Evolutionary conservation across 805 yeast species (phyloP).

Genomic region (Pichia nanzhaoensis): DNA sequence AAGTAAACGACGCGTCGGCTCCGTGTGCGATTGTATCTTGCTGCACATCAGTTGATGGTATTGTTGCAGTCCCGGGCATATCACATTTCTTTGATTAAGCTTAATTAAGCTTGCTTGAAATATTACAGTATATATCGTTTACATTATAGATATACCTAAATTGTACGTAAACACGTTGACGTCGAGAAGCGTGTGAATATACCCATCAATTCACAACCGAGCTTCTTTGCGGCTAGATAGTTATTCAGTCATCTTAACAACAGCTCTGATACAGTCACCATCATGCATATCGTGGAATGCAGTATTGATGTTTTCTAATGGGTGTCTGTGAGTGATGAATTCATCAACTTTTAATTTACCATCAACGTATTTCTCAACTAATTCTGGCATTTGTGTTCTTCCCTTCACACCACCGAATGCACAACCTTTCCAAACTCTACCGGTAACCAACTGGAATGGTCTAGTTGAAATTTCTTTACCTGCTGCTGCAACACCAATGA

Average conservation of each 20-base stretch:
- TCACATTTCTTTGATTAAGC: no score
- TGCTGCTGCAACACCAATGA: constrained; percentile 98
- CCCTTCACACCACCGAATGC: constrained; percentile 99
- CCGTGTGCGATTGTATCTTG: no score
- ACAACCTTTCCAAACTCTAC: constrained; percentile 98
- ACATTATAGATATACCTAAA: constrained; percentile 2
- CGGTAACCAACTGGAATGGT: constrained; percentile 98
- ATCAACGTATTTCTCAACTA: constrained; percentile 76
- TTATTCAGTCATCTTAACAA: constrained; percentile 33
- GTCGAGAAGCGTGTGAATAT: no score
- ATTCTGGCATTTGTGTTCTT: constrained; percentile 86
- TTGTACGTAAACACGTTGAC: constrained; percentile 1
- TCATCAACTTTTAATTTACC: constrained; percentile 88
- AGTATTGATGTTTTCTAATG: constrained; percentile 67
- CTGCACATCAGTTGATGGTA: no score
- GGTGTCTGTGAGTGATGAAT: constrained; percentile 86
- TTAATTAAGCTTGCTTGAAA: no score
- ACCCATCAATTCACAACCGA: background rate
- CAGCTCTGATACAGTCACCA: constrained; percentile 94
- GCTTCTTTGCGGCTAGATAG: constrained; percentile 7
- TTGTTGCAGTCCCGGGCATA: no score
- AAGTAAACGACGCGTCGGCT: no score
- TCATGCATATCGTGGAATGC: constrained; percentile 94
- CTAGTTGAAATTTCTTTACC: constrained; percentile 95
- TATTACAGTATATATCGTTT: no score